phyloP scores from a whole-genome alignment of 2,329 filamentous ascomycete genomes.

The Cercospora sojina region DNA sequence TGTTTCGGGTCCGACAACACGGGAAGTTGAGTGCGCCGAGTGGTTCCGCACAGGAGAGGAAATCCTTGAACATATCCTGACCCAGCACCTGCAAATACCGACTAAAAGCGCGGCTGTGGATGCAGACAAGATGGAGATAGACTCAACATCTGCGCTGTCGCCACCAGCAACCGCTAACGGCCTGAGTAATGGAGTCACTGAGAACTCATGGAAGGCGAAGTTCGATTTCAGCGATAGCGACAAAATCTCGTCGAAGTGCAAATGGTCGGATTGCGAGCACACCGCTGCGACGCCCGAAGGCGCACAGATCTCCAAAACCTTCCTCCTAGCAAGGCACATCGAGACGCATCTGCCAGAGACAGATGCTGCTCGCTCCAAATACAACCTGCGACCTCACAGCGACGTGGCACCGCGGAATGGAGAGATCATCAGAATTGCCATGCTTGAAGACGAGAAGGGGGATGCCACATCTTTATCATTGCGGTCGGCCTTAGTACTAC shows the following conservation, averaged over 20 bases:
- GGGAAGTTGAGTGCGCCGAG: slow-evolving; percentile 45
- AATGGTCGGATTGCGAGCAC: slow-evolving; percentile 66
- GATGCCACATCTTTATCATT: slow-evolving; percentile 76
- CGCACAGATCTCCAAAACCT: slow-evolving; percentile 23
- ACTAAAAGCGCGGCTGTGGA: slow-evolving; percentile 45
- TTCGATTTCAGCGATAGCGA: slow-evolving; percentile 37
- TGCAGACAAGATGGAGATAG: slow-evolving; percentile 51
- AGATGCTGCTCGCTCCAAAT: slow-evolving; percentile 30
- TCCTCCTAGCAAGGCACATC: slow-evolving; percentile 53
- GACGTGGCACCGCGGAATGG: slow-evolving; percentile 15
- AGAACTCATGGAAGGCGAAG: slow-evolving; percentile 6
- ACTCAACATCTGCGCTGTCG: slow-evolving; percentile 24
- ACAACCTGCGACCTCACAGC: slow-evolving; percentile 28
- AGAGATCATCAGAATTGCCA: slow-evolving; percentile 43
- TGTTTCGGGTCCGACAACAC: slow-evolving; percentile 23
- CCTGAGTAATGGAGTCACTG: slow-evolving; percentile 23
- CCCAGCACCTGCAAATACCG: slow-evolving; percentile 60
- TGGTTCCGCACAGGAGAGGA: slow-evolving; percentile 64
- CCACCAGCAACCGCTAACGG: slow-evolving; percentile 23
- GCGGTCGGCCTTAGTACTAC: slow-evolving; percentile 71
- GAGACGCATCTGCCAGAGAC: slow-evolving; percentile 64
- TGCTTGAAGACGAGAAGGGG: slow-evolving; percentile 49
- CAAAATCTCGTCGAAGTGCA: slow-evolving; percentile 55
- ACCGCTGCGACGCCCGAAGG: slow-evolving; percentile 44
- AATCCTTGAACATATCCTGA: slow-evolving; percentile 72